Percentiles rank a stretch among this genome's conserved stretches.
phyloP scores from a whole-genome alignment of 768 basidiomycete species.

The Phlebiopsis gigantea region DNA sequence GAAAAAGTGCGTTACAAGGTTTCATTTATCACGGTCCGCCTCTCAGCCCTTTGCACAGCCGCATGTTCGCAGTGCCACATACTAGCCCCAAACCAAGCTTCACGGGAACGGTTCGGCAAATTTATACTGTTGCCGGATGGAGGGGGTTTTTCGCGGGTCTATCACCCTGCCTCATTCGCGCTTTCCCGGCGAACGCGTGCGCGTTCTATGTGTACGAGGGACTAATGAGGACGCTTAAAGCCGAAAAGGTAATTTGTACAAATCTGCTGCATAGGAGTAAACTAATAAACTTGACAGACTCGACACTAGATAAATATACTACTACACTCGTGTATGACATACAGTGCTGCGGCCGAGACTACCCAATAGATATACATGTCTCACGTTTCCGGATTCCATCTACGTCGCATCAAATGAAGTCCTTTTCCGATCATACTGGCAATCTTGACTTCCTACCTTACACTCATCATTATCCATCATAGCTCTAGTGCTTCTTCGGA shows the following conservation, averaged over 20 bases:
- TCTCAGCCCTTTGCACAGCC: slow-evolving; percentile 38
- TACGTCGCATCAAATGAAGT: too few relatives aligned
- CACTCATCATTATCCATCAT: too few relatives aligned
- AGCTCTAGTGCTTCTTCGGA: too few relatives aligned
- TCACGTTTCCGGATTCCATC: too few relatives aligned
- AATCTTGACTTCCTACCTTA: too few relatives aligned
- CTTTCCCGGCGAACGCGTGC: slow-evolving; percentile 76
- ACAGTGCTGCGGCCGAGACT: too few relatives aligned
- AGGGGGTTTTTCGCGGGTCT: slow-evolving; percentile 63
- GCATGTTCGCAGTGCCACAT: slow-evolving; percentile 57
- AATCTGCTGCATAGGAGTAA: too few relatives aligned
- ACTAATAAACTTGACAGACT: slow-evolving; percentile 38
- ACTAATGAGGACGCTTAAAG: slow-evolving; percentile 56
- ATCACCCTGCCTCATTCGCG: slow-evolving; percentile 61
- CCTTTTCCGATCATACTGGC: too few relatives aligned
- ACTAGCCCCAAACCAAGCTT: slow-evolving; percentile 40
- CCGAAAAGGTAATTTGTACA: slow-evolving; percentile 49
- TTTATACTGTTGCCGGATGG: slow-evolving; percentile 47
- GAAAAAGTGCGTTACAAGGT: slow-evolving; percentile 55
- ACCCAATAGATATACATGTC: too few relatives aligned
- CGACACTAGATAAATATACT: slow-evolving; percentile 30
- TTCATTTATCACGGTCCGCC: not conserved
- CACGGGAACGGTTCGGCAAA: slow-evolving; percentile 42
- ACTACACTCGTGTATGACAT: too few relatives aligned
- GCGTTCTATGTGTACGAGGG: slow-evolving; percentile 79